Evolutionary conservation across 495 filamentous ascomycete species (phyloP), one percentile per base, ranked within the genome.

Genomic region (Penicillium steckii): DNA sequence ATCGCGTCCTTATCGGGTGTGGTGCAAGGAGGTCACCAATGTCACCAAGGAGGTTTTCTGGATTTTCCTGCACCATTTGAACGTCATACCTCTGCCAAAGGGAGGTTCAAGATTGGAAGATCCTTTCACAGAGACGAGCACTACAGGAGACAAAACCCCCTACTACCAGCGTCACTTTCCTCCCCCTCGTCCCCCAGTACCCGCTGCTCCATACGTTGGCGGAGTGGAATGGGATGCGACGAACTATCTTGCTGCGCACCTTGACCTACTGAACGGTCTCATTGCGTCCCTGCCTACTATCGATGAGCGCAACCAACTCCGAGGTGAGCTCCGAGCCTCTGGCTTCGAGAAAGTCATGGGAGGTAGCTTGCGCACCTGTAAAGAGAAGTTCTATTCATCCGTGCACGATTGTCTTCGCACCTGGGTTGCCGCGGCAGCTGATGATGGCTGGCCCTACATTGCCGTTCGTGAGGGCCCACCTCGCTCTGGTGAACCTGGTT

Each of bases 201-300:
- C 94, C 10, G 92, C 95, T 18, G 93, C 93, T 15, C 95, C 94
- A 8, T 97, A 97, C 67, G 91, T 98, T 41, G 95, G 94, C 33
- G 94, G 95, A 43, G 94, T 98, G 10, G 94, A 98, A 72, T 98
- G 95, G 95, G 94, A 98, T 66, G 92, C 94, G 8, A 97, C 94
- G 8, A 96, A 93, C 69, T 98, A 98, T 61, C 76, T 98, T 13
- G 89, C 92, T 25, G 84, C 86, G 5, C 95, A 98, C 61, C 75
- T 98, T 9, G 95, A 97, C 71, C 83, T 98, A 13, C 61, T 97
- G 37, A 98, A 97, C 66, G 94, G 88, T 26, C 80, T 97, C 50
- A 70, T 97, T 55, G 89, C 94, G n/a, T 90, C 84, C 46, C 76
- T 94, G 5, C 87, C 90, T 2, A 86, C 87, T 1, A 54, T 55